Evolutionary conservation across 2,329 filamentous ascomycete species (phyloP).

Genomic region (Fusarium sp.): DNA sequence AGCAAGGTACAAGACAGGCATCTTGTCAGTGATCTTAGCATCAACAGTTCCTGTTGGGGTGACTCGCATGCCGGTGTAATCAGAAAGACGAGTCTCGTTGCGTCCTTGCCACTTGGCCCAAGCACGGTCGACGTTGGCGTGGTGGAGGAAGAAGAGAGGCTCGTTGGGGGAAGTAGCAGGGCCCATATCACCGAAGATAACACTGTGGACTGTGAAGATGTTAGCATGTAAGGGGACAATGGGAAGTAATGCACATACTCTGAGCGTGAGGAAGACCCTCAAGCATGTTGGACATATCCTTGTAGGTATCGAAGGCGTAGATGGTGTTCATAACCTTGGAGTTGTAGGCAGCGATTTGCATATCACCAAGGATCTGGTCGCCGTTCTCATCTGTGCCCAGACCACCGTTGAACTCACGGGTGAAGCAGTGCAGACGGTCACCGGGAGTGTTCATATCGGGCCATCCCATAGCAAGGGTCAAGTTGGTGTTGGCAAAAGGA

Average conservation of each 20-base stretch:
- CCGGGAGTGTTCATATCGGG: background rate
- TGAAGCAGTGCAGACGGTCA: conserved; percentile 11
- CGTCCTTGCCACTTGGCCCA: conserved; percentile 31
- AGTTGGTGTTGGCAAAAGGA: conserved; percentile 20
- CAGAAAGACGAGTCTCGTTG: conserved; percentile 8
- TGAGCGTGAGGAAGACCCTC: conserved; percentile 24
- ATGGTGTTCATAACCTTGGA: conserved; percentile 19
- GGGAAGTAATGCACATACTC: background rate
- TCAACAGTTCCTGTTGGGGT: background rate
- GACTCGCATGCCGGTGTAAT: conserved; percentile 5
- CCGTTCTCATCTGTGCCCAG: background rate
- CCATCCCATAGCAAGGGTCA: conserved; percentile 23
- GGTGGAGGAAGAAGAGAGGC: conserved; percentile 46
- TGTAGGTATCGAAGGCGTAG: conserved; percentile 16
- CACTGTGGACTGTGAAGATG: conserved; percentile 2
- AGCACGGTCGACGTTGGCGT: conserved; percentile 44
- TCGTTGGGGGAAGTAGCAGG: conserved; percentile 45
- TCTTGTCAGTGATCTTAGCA: background rate
- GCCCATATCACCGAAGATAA: conserved; percentile 43
- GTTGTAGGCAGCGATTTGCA: conserved; percentile 11
- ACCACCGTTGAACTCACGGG: conserved; percentile 12
- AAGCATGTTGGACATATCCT: conserved; percentile 1
- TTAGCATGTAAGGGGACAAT: background rate
- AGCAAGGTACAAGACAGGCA: conserved; percentile 6
- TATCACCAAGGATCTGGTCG: conserved; percentile 4